Percentiles rank a stretch among this genome's conserved stretches.
Evolutionary conservation across 352 stramenopile genomes (phyloP).

Genomic region (Globisporangium cederbergense): DNA sequence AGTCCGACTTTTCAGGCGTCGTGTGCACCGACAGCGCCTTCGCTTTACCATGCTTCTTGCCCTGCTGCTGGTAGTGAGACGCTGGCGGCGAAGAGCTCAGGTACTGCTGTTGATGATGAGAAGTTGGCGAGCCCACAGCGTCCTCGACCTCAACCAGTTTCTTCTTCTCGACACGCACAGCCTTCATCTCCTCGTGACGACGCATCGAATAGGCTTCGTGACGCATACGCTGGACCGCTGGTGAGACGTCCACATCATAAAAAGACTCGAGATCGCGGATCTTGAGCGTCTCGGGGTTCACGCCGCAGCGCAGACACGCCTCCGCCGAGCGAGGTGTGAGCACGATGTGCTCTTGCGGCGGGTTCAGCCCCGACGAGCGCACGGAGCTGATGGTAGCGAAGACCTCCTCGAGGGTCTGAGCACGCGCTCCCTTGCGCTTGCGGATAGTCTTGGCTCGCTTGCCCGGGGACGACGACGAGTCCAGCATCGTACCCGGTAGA

Average conservation of each 20-base stretch:
- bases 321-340: constrained; percentile 88
- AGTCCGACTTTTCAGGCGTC: constrained; percentile 17
- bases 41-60: constrained; percentile 7
- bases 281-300: constrained; percentile 91
- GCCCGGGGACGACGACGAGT: neutral
- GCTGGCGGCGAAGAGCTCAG: neutral
- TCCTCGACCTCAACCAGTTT: constrained; percentile 57
- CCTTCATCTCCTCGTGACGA: constrained; percentile 90
- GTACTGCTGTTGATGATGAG: constrained; percentile 13
- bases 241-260: constrained; percentile 74
- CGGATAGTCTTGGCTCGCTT: constrained; percentile 53
- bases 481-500: neutral
- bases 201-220: constrained; percentile 92
- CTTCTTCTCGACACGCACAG: constrained; percentile 76
- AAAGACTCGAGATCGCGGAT: constrained; percentile 92
- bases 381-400: constrained; percentile 75
- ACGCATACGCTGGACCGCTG: constrained; percentile 88
- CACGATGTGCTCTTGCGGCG: constrained; percentile 68
- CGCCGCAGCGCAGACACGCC: constrained; percentile 84
- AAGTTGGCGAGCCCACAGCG: constrained; percentile 5
- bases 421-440: constrained; percentile 54
- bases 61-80: constrained; percentile 8
- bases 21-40: constrained; percentile 22
- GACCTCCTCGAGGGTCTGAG: constrained; percentile 73
- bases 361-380: constrained; percentile 66